Evolutionary conservation across 2,329 filamentous ascomycete genomes (phyloP), one percentile per base, ranked within the genome.

Genomic region (Volutella citrinella): DNA sequence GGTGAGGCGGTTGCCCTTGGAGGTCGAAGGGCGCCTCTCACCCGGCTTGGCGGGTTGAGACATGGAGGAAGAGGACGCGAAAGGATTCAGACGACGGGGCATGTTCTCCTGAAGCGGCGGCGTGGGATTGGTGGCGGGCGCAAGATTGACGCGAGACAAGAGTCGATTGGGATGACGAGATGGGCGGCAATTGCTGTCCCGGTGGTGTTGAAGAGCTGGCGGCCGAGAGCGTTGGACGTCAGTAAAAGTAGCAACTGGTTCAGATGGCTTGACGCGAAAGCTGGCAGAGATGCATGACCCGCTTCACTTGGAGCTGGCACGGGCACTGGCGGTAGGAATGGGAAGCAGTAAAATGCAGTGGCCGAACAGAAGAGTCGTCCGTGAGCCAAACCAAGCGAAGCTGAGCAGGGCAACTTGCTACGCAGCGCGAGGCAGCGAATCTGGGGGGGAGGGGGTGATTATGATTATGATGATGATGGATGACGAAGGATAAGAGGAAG

Each of bases 1-100:
- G 48, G 80, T 80, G 51, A 95, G 78, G 57, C 86, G 84, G 63
- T 82, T 89, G 59, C 78, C 76, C 64, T 86, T 88, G 52, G 76
- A 78, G 47, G 72, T 70, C 26, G 79, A 82, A 34, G 72, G 67
- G 59, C 76, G 70, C 59, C 77, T 70, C 60, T 78, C 72, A 51
- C 61, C 68, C 44, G 62, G 55, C 63, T 67, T 74, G 58, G 76
- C 74, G 45, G 63, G 56, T 43, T 57, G 55, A 48, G 64, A 53
- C 63, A 68, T 67, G 52, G 56, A 72, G 59, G 61, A 67, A 59
- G 65, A 69, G 54, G 68, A 68, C 39, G 64, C 64, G 56, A 80
- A 79, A 40, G 72, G 74, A 51, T 78, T 78, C 48, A 80, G 66
- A 65, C 70, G 75, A 63, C 74, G 74, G 59, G 75, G 74, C 76